A percentile compares a stretch with the other conserved stretches of the same genome.
Evolutionary conservation across 1,284 basidiomycete genomes (phyloP).

Genomic region (Ustilago hordei): DNA sequence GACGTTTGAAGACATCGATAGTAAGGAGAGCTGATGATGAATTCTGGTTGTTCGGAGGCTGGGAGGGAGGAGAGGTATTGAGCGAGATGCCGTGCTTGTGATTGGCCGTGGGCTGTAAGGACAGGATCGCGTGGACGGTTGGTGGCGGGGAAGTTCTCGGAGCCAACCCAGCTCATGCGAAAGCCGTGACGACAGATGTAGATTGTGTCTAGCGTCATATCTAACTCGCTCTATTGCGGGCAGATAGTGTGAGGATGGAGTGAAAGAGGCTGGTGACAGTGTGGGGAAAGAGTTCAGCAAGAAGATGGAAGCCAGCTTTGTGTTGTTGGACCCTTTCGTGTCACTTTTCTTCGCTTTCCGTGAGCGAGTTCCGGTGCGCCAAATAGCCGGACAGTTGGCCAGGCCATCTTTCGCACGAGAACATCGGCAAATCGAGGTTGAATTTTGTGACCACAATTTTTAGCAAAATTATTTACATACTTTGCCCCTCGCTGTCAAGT

Average conservation of each 20-base stretch:
- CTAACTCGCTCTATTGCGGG: not conserved
- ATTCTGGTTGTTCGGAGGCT: constrained; percentile 78
- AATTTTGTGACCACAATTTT: not conserved
- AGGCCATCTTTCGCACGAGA: constrained; percentile 12
- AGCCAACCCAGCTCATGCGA: constrained; percentile 75
- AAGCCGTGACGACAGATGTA: constrained; percentile 79
- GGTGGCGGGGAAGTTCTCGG: constrained; percentile 75
- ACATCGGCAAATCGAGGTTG: not conserved
- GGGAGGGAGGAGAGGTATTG: constrained; percentile 77
- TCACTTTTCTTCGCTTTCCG: not conserved
- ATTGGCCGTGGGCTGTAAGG: constrained; percentile 80
- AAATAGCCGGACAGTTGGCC: constrained; percentile 5
- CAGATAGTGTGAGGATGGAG: not conserved
- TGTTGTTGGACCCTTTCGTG: constrained; percentile 13
- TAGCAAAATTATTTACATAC: not conserved
- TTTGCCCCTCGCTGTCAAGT: not conserved
- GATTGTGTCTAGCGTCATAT: constrained; percentile 76
- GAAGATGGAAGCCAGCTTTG: constrained; percentile 1
- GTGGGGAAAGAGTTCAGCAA: not conserved
- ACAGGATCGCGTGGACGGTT: constrained; percentile 81
- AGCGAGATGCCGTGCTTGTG: constrained; percentile 81
- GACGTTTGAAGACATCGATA: constrained; percentile 87
- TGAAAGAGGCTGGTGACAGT: not conserved
- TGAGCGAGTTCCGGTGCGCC: constrained; percentile 3
- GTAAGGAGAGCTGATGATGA: constrained; percentile 74